These are phyloP conservation scores for Xylona heveae DNA, from an alignment of 495 filamentous ascomycete genomes.

Conservation along the genomic window DNA sequence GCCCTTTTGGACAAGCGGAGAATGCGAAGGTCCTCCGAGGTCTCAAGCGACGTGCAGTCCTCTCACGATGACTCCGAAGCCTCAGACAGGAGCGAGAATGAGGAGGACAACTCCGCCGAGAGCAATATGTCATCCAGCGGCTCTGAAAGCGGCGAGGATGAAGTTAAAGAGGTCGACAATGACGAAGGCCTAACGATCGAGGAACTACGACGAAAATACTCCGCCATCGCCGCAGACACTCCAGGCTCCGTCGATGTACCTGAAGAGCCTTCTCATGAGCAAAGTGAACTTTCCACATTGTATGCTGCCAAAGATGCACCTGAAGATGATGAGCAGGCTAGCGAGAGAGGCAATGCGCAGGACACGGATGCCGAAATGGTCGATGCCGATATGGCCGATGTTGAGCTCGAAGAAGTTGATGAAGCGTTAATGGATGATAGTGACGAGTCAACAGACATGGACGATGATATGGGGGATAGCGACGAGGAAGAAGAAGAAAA, in stretches of 20 bases:
- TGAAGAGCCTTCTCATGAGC: background rate
- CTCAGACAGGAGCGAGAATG: conserved; percentile 22
- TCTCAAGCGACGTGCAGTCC: background rate
- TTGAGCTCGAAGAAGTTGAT: conserved; percentile 44
- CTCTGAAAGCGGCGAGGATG: conserved; percentile 32
- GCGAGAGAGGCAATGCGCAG: conserved; percentile 4
- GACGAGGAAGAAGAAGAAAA: conserved; percentile 33
- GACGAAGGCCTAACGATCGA: conserved; percentile 64
- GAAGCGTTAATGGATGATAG: conserved; percentile 46
- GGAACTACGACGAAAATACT: conserved; percentile 60
- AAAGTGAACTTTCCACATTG: background rate
- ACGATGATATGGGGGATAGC: conserved; percentile 56
- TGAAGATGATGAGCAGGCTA: conserved; percentile 3
- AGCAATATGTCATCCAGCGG: conserved; percentile 50
- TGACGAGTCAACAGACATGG: conserved; percentile 77
- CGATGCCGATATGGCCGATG: conserved; percentile 11
- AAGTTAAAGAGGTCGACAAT: conserved; percentile 25
- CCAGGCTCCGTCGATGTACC: too few relatives aligned
- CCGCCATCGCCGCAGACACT: conserved; percentile 36
- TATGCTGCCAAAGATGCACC: background rate
- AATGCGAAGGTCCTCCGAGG: conserved; percentile 8
- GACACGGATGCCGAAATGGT: conserved; percentile 7
- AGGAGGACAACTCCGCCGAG: conserved; percentile 23
- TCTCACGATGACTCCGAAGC: conserved; percentile 23
- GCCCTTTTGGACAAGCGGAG: conserved; percentile 31